Percentiles rank a stretch among this genome's conserved stretches.
phyloP scores from a whole-genome alignment of 2,329 filamentous ascomycete genomes.

The Fusarium succisae region DNA sequence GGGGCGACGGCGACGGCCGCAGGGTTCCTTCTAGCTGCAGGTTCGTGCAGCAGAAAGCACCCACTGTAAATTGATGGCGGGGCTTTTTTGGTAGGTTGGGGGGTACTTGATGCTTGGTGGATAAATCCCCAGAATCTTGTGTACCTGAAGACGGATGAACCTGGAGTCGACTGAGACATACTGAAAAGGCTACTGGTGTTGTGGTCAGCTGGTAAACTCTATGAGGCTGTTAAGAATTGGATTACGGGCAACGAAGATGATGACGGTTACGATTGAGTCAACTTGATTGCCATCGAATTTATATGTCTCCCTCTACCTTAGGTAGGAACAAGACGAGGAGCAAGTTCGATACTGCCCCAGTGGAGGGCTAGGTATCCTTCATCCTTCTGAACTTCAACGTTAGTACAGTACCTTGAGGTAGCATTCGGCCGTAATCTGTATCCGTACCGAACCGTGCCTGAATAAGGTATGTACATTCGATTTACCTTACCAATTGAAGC shows the following conservation, averaged over 20 bases:
- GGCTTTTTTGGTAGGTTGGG: neutral
- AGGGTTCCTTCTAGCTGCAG: conserved; percentile 33
- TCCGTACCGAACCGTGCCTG: neutral
- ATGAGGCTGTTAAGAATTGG: neutral
- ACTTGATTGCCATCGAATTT: neutral
- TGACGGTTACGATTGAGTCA: neutral
- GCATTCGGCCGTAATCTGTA: neutral
- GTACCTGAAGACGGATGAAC: conserved; percentile 6
- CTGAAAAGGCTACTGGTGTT: neutral
- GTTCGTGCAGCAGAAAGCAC: conserved; percentile 17
- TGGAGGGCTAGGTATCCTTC: neutral
- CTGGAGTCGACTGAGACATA: conserved; percentile 1
- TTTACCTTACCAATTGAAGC: neutral
- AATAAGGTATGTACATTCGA: neutral
- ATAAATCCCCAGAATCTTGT: neutral
- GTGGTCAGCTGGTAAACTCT: neutral
- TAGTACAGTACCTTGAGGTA: neutral
- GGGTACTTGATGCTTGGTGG: conserved; percentile 13
- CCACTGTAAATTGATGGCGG: conserved; percentile 34
- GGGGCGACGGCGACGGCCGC: conserved; percentile 32
- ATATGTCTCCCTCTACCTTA: neutral
- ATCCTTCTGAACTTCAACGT: neutral
- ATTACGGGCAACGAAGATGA: neutral
- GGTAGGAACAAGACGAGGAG: neutral
- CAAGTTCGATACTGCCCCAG: neutral